Percentiles rank a stretch among this genome's conserved stretches.
These are phyloP conservation scores for Solanum habrochaites DNA, from an alignment of 257 asterid species.

Conservation along the genomic window DNA sequence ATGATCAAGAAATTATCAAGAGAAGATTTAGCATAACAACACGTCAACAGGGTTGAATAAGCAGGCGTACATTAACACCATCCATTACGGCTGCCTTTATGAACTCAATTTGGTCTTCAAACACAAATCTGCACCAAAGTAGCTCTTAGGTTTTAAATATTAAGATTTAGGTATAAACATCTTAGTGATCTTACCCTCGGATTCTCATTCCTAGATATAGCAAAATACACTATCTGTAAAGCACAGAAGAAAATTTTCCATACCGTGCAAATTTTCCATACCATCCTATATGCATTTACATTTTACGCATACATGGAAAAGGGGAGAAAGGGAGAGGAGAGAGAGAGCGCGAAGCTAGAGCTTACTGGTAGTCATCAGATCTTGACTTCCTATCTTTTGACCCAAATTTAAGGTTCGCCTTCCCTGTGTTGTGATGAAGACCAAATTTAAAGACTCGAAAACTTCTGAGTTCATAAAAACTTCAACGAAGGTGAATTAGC, in stretches of 20 bases:
- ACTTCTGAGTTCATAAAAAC: neutral
- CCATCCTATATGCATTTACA: neutral
- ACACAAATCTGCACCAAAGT: constrained; percentile 53
- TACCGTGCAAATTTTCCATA: neutral
- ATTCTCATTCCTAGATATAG: neutral
- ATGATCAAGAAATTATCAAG: neutral
- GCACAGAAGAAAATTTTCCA: neutral
- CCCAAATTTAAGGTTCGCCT: constrained; percentile 78
- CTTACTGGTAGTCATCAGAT: constrained; percentile 77
- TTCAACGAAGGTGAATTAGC: neutral
- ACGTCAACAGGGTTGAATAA: neutral
- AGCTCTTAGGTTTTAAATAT: neutral
- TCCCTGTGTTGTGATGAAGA: constrained; percentile 42
- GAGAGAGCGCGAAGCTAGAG: neutral
- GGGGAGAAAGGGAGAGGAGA: neutral
- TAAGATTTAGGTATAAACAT: neutral
- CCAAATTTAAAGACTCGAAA: constrained; percentile 9
- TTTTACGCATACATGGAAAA: neutral
- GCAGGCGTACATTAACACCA: constrained; percentile 60
- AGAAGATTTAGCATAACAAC: neutral
- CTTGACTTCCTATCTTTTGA: constrained; percentile 52
- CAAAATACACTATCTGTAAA: neutral
- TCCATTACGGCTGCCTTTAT: constrained; percentile 75
- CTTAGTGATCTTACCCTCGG: neutral
- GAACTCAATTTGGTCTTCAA: constrained; percentile 94